These are phyloP conservation scores for Fusarium coffeatum DNA, from an alignment of 2,329 filamentous ascomycete genomes.

Conservation along the genomic window DNA sequence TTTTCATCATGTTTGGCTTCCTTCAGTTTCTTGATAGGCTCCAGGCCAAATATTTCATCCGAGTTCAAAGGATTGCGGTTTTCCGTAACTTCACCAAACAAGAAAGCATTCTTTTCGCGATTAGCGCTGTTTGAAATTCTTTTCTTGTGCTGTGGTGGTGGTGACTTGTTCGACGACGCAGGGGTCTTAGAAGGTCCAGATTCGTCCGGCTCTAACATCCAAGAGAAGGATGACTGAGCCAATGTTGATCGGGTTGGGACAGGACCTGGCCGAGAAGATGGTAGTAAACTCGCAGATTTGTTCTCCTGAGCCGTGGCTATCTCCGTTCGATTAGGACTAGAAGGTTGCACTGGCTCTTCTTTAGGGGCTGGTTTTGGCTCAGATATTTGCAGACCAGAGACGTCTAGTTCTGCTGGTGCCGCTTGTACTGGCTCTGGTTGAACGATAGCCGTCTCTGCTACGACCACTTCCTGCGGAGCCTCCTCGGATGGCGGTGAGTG, in stretches of 20 bases:
- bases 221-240: conserved; percentile 80
- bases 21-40: conserved; percentile 57
- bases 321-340: conserved; percentile 36
- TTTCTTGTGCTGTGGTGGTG: conserved; percentile 54
- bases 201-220: conserved; percentile 76
- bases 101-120: conserved; percentile 68
- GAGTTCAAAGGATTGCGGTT: conserved; percentile 53
- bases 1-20: conserved; percentile 14
- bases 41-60: conserved; percentile 67
- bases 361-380: conserved; percentile 12
- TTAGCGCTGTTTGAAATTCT: conserved; percentile 57
- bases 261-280: conserved; percentile 43
- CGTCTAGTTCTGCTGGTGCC: conserved; percentile 19
- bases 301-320: conserved; percentile 35
- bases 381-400: conserved; percentile 37
- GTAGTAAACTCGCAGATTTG: conserved; percentile 8
- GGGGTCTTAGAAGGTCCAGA: conserved; percentile 44
- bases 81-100: conserved; percentile 66
- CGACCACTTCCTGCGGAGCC: conserved; percentile 17
- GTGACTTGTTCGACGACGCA: conserved; percentile 46
- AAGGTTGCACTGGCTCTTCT: conserved; percentile 7
- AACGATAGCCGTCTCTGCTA: conserved; percentile 22
- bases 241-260: conserved; percentile 73
- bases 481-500: conserved; percentile 34
- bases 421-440: conserved; percentile 29